Evolutionary conservation across 2,329 filamentous ascomycete genomes (phyloP), one percentile per base, ranked within the genome.

Genomic region (Phaeosphaeria sp.): DNA sequence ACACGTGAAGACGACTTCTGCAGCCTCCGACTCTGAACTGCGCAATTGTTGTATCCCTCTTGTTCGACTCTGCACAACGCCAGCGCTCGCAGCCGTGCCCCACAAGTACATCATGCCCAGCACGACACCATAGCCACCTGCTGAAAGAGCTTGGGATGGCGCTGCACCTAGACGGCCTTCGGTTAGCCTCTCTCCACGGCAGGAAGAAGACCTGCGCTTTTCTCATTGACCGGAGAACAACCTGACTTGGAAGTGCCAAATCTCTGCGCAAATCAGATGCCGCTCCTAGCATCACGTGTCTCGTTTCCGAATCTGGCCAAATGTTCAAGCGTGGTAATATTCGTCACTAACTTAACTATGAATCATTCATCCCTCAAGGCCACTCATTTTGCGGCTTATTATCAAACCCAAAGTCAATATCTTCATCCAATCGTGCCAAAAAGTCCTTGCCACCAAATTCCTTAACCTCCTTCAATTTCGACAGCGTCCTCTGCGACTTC

Each of bases 341-440:
- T n/a, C n/a, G n/a, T n/a, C n/a, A n/a, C n/a, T n/a, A n/a, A n/a
- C n/a, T n/a, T 5, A 46, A 46, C 43, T 7, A 17, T 6, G 23
- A 46, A 22, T 15, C 22, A 4, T 23, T 17, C 43, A 46, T 22
- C 47, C 21, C 41, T 67, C 52, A 67, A 5, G 62, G 62, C 42
- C 55, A 60, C 27, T 55, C 15, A 47, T 57, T 59, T 56, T 56
- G 53, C 33, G 58, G 48, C 62, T 51, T 65, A 3, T 56, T 57
- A 18, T 63, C 68, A 43, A 68, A 50, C 7, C 53, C 56, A 52
- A 73, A 72, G 42, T 72, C 69, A 42, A 68, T 58, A 53, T 58
- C 54, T 25, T 60, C 56, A 57, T 74, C 72, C 60, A 74, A 33
- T 13, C 41, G 54, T 22, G 52, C 54, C 56, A 75, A 54, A 46